A percentile compares a stretch with the other conserved stretches of the same genome.
phyloP scores from a whole-genome alignment of 768 basidiomycete genomes.

The Russula brevipes region DNA sequence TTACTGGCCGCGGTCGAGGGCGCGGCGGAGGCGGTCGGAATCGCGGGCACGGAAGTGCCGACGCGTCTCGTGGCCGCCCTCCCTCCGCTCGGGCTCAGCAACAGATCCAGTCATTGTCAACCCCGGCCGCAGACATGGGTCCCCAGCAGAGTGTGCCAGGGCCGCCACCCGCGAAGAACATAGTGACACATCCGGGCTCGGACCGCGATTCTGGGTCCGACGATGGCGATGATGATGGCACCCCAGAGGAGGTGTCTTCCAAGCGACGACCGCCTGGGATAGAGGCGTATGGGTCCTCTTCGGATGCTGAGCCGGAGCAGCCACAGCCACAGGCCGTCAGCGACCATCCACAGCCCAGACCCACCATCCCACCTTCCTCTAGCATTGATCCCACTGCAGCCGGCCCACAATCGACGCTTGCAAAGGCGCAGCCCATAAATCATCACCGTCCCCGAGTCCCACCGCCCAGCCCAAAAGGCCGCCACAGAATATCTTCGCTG shows the following conservation, averaged over 20 bases:
- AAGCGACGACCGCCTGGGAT: slow-evolving; percentile 34
- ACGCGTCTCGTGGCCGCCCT: background rate
- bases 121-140: background rate
- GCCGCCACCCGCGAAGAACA: background rate
- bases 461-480: slow-evolving; percentile 44
- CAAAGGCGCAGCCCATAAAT: slow-evolving; percentile 11
- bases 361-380: background rate
- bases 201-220: background rate
- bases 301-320: slow-evolving; percentile 1
- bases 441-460: slow-evolving; percentile 26
- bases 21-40: slow-evolving; percentile 30
- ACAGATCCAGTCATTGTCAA: background rate
- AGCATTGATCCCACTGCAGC: background rate
- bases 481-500: slow-evolving; percentile 58
- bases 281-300: slow-evolving; percentile 17
- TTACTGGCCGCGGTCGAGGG: slow-evolving; percentile 25
- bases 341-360: background rate
- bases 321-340: background rate
- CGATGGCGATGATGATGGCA: slow-evolving; percentile 28
- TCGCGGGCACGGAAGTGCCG: background rate
- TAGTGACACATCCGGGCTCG: slow-evolving; percentile 19
- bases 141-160: slow-evolving; percentile 9
- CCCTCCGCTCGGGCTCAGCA: background rate
- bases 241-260: slow-evolving; percentile 58
- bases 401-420: slow-evolving; percentile 1